Evolutionary conservation across 1,284 basidiomycete genomes (phyloP).

Genomic region (Somion occarium): DNA sequence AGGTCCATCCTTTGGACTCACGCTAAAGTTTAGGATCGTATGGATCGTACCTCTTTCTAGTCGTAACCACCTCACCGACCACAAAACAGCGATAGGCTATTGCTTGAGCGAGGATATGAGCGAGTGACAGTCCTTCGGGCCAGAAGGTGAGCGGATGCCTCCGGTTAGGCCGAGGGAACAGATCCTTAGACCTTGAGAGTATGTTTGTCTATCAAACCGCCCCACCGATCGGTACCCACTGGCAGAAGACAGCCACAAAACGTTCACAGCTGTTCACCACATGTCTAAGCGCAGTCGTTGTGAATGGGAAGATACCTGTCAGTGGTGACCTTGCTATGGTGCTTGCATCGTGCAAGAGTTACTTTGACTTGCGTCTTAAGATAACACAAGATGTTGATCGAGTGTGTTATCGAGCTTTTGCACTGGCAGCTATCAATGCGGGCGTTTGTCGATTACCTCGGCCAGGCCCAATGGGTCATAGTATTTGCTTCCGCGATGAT

Average conservation of each 20-base stretch:
- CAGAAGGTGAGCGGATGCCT: constrained; percentile 1
- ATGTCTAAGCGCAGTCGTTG: neutral
- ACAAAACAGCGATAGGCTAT: constrained; percentile 3
- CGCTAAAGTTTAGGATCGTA: neutral
- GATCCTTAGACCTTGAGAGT: neutral
- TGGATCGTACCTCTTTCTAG: neutral
- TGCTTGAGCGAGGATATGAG: neutral
- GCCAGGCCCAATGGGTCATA: neutral
- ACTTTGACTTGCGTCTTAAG: neutral
- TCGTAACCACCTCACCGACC: neutral
- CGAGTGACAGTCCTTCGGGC: constrained; percentile 4
- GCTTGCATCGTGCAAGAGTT: neutral
- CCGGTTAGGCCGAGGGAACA: constrained; percentile 5
- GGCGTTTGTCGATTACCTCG: too few relatives aligned
- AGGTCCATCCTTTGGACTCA: neutral
- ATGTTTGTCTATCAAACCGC: neutral
- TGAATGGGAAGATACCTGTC: neutral
- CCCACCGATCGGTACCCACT: constrained; percentile 1
- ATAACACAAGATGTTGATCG: neutral
- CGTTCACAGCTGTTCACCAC: neutral
- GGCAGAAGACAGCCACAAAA: neutral
- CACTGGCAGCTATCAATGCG: neutral
- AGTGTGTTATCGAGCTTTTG: neutral
- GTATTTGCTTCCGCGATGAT: neutral
- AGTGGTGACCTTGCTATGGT: neutral